Evolutionary conservation across 768 basidiomycete species (phyloP), one percentile per base, ranked within the genome.

Genomic region (Lactarius psammicola): DNA sequence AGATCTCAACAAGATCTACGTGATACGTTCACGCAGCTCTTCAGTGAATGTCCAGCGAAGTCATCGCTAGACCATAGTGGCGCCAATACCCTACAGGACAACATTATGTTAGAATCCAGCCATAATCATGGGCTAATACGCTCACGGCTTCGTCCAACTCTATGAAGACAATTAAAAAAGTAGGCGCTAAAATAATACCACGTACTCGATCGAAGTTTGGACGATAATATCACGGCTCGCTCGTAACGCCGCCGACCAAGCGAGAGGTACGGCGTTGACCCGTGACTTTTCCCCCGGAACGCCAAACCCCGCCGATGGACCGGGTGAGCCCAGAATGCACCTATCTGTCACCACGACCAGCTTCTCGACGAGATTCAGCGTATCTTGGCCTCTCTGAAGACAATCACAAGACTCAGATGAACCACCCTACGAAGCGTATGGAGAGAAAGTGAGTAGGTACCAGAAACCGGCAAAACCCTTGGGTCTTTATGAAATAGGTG

Each of bases 141-240:
- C 57, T 53, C n/a, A 57, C 63, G 36, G n/a, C 31, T 26, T 33
- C 30, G 49, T 15, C 63, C 63, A 17, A 64, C 56, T 5, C 63
- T 64, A 46, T 11, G 28, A 15, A 53, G 4, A 4, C 3, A 18
- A 40, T 51, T 8, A 38, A 9, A 1, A n/a, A 1, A 20, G 20
- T 5, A n/a, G 40, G 26, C 17, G 10, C 34, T 30, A 31, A 31
- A 34, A 28, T n/a, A 17, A 44, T 2, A 11, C 8, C 8, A 59
- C 64, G 26, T 59, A 34, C 64, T 28, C 42, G 31, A 64, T 65
- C 7, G 58, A 60, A 11, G 64, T 53, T 34, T 60, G 53, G 36
- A 55, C 20, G 13, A 33, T 31, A 2, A 59, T 3, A 36, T 55
- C 53, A 42, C 23, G 40, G 33, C 40, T 54, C 15, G 33, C 40